Percentiles rank a stretch among this genome's conserved stretches.
Evolutionary conservation across 768 basidiomycete species (phyloP).

Genomic region (Rhodosporidiobolus odoratus): DNA sequence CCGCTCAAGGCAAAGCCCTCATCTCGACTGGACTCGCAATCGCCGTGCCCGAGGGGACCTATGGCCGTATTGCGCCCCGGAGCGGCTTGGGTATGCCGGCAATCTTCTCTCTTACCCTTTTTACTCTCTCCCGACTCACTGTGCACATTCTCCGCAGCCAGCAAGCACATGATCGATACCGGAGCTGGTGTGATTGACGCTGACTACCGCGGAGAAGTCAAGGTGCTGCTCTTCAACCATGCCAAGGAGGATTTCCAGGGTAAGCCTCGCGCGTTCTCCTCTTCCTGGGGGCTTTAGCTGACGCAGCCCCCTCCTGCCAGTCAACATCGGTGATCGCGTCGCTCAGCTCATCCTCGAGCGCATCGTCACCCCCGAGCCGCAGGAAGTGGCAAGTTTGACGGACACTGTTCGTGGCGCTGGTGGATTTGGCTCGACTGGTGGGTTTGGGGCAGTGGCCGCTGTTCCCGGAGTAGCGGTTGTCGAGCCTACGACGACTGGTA

Average conservation of each 20-base stretch:
- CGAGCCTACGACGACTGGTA: background rate
- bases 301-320: conserved; percentile 49
- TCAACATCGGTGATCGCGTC: conserved; percentile 87
- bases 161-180: conserved; percentile 96
- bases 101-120: background rate
- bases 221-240: conserved; percentile 86
- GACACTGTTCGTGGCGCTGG: conserved; percentile 74
- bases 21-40: conserved; percentile 87
- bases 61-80: conserved; percentile 92
- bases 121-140: background rate
- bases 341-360: conserved; percentile 91
- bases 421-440: conserved; percentile 95
- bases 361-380: conserved; percentile 75
- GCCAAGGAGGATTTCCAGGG: conserved; percentile 84
- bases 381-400: conserved; percentile 80
- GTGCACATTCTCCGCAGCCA: conserved; percentile 54
- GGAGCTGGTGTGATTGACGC: conserved; percentile 96
- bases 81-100: conserved; percentile 84
- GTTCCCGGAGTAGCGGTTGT: background rate
- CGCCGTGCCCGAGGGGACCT: conserved; percentile 86
- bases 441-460: conserved; percentile 47
- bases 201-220: conserved; percentile 87
- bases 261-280: conserved; percentile 43
- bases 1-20: conserved; percentile 84
- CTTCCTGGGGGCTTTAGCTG: no score